Percentiles rank a stretch among this genome's conserved stretches.
These are phyloP conservation scores for Boechera stricta DNA, from an alignment of 345 rosid species.

Conservation along the genomic window DNA sequence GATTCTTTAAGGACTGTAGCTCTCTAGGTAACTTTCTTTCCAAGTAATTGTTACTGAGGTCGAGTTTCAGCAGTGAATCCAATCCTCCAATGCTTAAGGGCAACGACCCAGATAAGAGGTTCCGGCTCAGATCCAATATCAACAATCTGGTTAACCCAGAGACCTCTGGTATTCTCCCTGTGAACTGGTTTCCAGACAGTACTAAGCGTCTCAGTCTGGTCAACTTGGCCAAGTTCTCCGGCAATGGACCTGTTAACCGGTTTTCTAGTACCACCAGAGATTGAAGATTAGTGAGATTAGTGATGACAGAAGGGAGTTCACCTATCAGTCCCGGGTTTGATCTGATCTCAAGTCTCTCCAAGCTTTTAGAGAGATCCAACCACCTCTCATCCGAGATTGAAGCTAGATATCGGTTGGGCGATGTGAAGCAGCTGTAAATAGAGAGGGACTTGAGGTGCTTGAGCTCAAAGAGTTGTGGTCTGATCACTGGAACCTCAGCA, in stretches of 20 bases:
- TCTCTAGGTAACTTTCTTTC: constrained; percentile 59
- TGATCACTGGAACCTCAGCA: constrained; percentile 56
- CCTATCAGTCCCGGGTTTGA: constrained; percentile 84
- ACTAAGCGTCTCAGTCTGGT: constrained; percentile 69
- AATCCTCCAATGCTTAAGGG: constrained; percentile 62
- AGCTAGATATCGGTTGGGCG: constrained; percentile 50
- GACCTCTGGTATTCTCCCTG: constrained; percentile 63
- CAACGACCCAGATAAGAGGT: constrained; percentile 67
- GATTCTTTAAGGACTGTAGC: constrained; percentile 58
- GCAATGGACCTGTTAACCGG: constrained; percentile 65
- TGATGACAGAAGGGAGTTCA: constrained; percentile 60
- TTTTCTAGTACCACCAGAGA: constrained; percentile 80
- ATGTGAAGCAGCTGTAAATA: constrained; percentile 69
- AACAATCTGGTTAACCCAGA: constrained; percentile 60
- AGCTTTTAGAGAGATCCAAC: constrained; percentile 58
- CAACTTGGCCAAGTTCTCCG: constrained; percentile 58
- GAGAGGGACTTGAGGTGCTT: constrained; percentile 78
- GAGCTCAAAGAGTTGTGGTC: constrained; percentile 70
- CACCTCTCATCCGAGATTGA: constrained; percentile 55
- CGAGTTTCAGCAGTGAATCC: constrained; percentile 79
- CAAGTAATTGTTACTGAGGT: constrained; percentile 72
- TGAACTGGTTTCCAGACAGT: constrained; percentile 66
- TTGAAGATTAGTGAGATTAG: constrained; percentile 62
- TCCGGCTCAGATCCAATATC: constrained; percentile 81
- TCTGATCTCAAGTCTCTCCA: constrained; percentile 78